phyloP scores from a whole-genome alignment of 257 asterid genomes.

The Solanum ahanhuiri region DNA sequence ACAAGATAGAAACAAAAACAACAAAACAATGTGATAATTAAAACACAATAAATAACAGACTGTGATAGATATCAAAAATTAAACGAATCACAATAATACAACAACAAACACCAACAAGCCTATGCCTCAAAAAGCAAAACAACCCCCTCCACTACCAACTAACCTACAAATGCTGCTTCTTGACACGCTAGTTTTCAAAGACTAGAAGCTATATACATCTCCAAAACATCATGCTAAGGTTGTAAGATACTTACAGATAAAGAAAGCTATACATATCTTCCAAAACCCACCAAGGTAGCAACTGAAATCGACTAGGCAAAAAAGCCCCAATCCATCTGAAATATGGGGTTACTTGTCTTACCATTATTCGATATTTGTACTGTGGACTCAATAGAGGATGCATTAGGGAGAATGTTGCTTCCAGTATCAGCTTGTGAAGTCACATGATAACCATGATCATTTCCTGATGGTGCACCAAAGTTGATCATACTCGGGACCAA shows the following conservation, averaged over 20 bases:
- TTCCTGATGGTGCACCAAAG: conserved; percentile 15
- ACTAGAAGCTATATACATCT: neutral
- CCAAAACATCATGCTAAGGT: neutral
- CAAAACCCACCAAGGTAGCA: neutral
- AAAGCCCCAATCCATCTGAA: conserved; percentile 33
- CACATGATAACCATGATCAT: conserved; percentile 32
- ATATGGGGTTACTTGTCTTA: conserved; percentile 27
- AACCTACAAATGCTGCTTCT: neutral
- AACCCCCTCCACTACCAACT: too few relatives aligned
- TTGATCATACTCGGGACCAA: conserved; percentile 13
- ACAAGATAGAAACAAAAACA: neutral
- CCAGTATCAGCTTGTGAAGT: conserved; percentile 14
- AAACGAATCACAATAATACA: too few relatives aligned
- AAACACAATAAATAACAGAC: neutral
- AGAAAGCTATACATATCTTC: neutral
- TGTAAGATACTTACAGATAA: neutral
- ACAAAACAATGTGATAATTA: neutral
- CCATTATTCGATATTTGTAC: conserved; percentile 32
- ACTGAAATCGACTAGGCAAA: neutral
- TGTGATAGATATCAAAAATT: neutral
- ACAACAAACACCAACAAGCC: too few relatives aligned
- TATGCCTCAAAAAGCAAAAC: too few relatives aligned
- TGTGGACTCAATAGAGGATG: conserved; percentile 22
- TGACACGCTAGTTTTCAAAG: neutral
- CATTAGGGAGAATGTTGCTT: conserved; percentile 13